These are phyloP conservation scores for Cryptosporidium tyzzeri DNA, from an alignment of 169 alveolate genomes.

Conservation along the genomic window DNA sequence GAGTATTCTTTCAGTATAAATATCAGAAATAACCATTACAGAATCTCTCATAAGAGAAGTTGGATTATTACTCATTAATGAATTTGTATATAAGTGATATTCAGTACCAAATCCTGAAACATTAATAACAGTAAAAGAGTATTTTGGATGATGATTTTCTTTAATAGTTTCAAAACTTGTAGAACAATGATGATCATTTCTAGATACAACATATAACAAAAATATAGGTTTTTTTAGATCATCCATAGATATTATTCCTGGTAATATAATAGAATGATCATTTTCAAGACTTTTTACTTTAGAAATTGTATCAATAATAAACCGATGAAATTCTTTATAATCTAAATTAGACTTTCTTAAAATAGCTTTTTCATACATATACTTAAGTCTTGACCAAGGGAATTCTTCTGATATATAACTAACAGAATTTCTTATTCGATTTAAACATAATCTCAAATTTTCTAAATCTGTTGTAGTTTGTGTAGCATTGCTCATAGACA, in stretches of 20 bases:
- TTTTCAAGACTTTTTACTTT: slow-evolving; percentile 25
- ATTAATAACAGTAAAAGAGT: slow-evolving; percentile 77
- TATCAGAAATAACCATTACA: slow-evolving; percentile 81
- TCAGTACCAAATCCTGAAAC: slow-evolving; percentile 81
- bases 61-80: slow-evolving; percentile 57
- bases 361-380: slow-evolving; percentile 38
- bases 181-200: neutral
- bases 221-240: slow-evolving; percentile 40
- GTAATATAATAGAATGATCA: slow-evolving; percentile 26
- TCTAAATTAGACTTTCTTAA: slow-evolving; percentile 44
- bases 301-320: slow-evolving; percentile 22
- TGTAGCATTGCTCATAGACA: slow-evolving; percentile 1
- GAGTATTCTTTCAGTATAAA: slow-evolving; percentile 80
- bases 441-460: slow-evolving; percentile 22
- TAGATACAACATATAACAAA: slow-evolving; percentile 47
- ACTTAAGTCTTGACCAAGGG: slow-evolving; percentile 68
- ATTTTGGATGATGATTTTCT: neutral
- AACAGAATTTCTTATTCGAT: slow-evolving; percentile 27
- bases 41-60: slow-evolving; percentile 81
- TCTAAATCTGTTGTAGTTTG: neutral
- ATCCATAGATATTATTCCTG: slow-evolving; percentile 38
- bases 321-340: slow-evolving; percentile 44
- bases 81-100: slow-evolving; percentile 77
- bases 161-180: neutral
- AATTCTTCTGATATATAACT: slow-evolving; percentile 63